phyloP scores from a whole-genome alignment of 441 rosid species.

The Adansonia rubrostipa region DNA sequence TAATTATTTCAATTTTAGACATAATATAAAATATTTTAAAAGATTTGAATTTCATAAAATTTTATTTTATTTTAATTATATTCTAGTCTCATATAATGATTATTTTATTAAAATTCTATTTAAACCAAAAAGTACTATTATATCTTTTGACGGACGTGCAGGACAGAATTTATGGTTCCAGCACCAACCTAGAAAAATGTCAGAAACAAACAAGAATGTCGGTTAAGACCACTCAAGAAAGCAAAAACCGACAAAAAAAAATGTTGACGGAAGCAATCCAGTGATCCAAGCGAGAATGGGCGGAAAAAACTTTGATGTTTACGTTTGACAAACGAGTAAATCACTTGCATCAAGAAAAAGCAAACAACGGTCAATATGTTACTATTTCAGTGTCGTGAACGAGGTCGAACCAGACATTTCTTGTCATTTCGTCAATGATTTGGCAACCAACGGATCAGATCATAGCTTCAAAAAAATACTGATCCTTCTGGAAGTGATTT shows the following conservation, averaged over 20 bases:
- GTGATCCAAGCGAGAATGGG: not conserved
- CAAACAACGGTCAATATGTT: not conserved
- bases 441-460: no score
- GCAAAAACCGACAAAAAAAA: not conserved
- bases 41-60: no score
- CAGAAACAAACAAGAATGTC: not conserved
- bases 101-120: no score
- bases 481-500: no score
- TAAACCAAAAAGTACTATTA: no score
- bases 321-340: not conserved
- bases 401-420: no score
- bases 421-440: no score
- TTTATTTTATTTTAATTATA: no score
- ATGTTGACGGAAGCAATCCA: not conserved
- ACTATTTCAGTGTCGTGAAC: not conserved
- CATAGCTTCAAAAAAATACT: no score
- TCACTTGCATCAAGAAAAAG: not conserved
- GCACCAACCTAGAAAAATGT: not conserved
- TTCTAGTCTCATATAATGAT: no score
- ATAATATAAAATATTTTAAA: no score
- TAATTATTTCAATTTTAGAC: no score
- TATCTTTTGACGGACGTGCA: not conserved
- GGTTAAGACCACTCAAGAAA: not conserved
- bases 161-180: not conserved
- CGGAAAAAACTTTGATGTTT: not conserved